Evolutionary conservation across 192 early-diverging fungal species (phyloP).

Genomic region (Coemansia sp.): DNA sequence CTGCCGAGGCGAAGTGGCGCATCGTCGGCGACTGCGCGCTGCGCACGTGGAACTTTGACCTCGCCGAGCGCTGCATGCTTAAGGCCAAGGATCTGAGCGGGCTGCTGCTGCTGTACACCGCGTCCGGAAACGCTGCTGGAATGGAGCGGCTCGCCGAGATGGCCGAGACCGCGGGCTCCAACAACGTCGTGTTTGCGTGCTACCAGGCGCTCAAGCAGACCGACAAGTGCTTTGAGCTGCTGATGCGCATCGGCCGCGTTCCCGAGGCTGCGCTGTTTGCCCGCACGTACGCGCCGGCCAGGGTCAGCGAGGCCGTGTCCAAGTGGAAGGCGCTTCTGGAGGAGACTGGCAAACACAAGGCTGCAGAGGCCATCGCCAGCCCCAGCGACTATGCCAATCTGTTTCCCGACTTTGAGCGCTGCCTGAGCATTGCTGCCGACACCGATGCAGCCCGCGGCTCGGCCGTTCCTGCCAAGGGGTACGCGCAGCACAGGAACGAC

Average conservation of each 20-base stretch:
- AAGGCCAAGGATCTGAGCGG: constrained; percentile 90
- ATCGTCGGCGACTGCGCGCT: constrained; percentile 88
- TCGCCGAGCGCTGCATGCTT: constrained; percentile 88
- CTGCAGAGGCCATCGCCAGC: constrained; percentile 84
- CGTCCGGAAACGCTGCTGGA: constrained; percentile 80
- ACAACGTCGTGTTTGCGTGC: constrained; percentile 91
- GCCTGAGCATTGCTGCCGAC: constrained; percentile 13
- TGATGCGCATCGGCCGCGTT: constrained; percentile 82
- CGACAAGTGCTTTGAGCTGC: constrained; percentile 82
- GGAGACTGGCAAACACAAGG: constrained; percentile 71
- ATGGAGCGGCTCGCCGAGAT: constrained; percentile 70
- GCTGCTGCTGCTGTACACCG: constrained; percentile 86
- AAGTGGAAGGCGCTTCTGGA: constrained; percentile 79
- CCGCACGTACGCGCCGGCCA: constrained; percentile 79
- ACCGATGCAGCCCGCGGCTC: background rate
- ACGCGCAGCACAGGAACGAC: constrained; percentile 28
- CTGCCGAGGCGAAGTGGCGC: constrained; percentile 94
- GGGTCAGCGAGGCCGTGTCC: constrained; percentile 66
- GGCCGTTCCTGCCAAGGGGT: constrained; percentile 17
- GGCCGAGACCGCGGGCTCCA: constrained; percentile 68
- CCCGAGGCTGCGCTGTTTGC: constrained; percentile 96
- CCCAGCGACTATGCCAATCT: constrained; percentile 80
- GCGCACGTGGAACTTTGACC: constrained; percentile 82
- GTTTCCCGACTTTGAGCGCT: constrained; percentile 73
- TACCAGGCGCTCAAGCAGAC: constrained; percentile 72